Base-by-base conservation (phyloP, 345 rosid species). In the Salix arbutifolia region DNA sequence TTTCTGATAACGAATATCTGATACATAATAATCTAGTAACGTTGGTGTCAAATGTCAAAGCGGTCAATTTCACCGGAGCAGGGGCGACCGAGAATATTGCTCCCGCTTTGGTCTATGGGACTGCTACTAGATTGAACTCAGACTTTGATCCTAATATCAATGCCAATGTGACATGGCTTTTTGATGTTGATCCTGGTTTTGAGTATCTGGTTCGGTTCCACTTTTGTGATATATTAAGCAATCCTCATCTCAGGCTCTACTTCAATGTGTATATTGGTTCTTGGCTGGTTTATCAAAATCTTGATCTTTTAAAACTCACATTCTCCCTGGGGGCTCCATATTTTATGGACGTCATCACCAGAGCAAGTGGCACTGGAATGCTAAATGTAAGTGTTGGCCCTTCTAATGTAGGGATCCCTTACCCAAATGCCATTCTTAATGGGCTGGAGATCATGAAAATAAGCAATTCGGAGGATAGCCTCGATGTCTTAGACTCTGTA, bases 131-230 rank as follows among this genome's bases (percentile, higher is more conserved):
- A 81, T 74, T 91, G 74, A 79, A 82, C 73, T 73, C 87, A 14
- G 89, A 46, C 0, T 0, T 0, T 3, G 82, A 86, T 80, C 91
- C 91, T 35, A 21, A 0, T 18, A 46, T 50, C 1, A 81, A 62
- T 10, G 90, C 81, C 1, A 94, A 94, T 66, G 44, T 94, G 37
- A 94, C 98, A 23, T 92, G 97, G 98, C 75, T 60, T 21, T 91
- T 92, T 69, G 73, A 73, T 4, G 88, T 92, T 53, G 91, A 90
- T 52, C 87, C 91, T 58, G 88, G 89, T 68, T 94, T 92, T 64
- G 88, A 88, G 17, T 89, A 91, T 81, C 83, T 92, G 37, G 83
- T 91, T 5, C 84, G 98, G 78, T 90, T 92, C 78, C 98, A 94
- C 76, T 88, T 94, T 65, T 94, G 97, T 71, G 87, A 92, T 72